These are phyloP conservation scores for Ophioceras dolichostomum DNA, from an alignment of 2,329 filamentous ascomycete genomes.

Conservation along the genomic window DNA sequence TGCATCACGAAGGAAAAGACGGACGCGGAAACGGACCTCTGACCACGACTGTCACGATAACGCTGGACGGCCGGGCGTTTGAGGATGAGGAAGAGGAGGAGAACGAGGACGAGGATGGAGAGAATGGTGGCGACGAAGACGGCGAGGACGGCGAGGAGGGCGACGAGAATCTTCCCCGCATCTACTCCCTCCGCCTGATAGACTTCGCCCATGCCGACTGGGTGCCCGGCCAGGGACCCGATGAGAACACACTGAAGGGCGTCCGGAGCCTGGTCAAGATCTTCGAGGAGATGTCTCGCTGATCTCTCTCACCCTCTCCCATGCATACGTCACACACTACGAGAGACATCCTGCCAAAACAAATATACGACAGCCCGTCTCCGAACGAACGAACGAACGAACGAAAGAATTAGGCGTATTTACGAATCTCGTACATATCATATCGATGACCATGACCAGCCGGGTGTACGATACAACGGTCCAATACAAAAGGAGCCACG, in stretches of 20 bases:
- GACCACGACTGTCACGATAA: slow-evolving; percentile 15
- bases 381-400: too few relatives aligned
- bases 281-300: slow-evolving; percentile 57
- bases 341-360: too few relatives aligned
- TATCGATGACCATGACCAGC: too few relatives aligned
- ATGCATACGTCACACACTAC: too few relatives aligned
- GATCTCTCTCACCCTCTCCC: too few relatives aligned
- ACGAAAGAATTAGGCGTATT: too few relatives aligned
- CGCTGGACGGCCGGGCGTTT: slow-evolving; percentile 29
- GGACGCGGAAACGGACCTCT: slow-evolving; percentile 2
- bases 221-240: slow-evolving; percentile 69
- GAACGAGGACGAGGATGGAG: slow-evolving; percentile 28
- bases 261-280: slow-evolving; percentile 61
- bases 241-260: slow-evolving; percentile 71
- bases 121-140: slow-evolving; percentile 19
- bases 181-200: slow-evolving; percentile 77
- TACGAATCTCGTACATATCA: too few relatives aligned
- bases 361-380: too few relatives aligned
- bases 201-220: slow-evolving; percentile 92
- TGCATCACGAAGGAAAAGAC: too few relatives aligned
- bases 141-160: slow-evolving; percentile 23
- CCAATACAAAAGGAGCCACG: too few relatives aligned
- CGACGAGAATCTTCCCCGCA: slow-evolving; percentile 43
- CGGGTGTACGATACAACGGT: too few relatives aligned
- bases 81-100: slow-evolving; percentile 44